A percentile compares a stretch with the other conserved stretches of the same genome.
phyloP scores from a whole-genome alignment of 805 yeast species.

The Saccharomyces mikatae region DNA sequence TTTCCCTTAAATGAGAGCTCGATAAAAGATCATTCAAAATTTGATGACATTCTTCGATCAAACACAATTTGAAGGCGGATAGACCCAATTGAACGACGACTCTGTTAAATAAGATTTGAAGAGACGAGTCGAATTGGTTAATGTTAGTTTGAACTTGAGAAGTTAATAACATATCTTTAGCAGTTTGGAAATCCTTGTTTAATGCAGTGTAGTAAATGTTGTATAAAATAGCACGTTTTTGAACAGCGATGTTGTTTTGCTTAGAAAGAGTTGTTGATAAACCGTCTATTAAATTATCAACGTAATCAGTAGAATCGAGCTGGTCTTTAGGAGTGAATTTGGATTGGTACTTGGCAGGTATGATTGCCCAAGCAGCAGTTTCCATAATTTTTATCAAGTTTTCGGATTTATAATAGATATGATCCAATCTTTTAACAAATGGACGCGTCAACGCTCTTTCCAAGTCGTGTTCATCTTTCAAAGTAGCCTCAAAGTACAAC shows the following conservation, averaged over 20 bases:
- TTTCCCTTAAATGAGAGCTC: slow-evolving; percentile 78
- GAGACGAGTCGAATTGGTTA: slow-evolving; percentile 71
- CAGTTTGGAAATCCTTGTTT: slow-evolving; percentile 72
- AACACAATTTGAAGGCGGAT: slow-evolving; percentile 87
- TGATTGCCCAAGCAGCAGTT: slow-evolving; percentile 59
- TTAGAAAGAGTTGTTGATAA: slow-evolving; percentile 58
- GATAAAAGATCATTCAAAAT: slow-evolving; percentile 80
- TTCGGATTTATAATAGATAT: slow-evolving; percentile 84
- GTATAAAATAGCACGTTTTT: slow-evolving; percentile 75
- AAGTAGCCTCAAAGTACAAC: slow-evolving; percentile 65
- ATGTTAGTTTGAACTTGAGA: slow-evolving; percentile 80
- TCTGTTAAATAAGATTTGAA: slow-evolving; percentile 91
- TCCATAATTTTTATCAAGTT: slow-evolving; percentile 65
- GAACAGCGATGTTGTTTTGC: slow-evolving; percentile 59
- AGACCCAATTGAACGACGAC: slow-evolving; percentile 92
- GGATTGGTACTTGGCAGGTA: slow-evolving; percentile 19
- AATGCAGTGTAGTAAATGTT: slow-evolving; percentile 88
- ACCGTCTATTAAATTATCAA: slow-evolving; percentile 53
- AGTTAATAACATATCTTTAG: slow-evolving; percentile 79
- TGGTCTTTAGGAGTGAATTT: slow-evolving; percentile 21
- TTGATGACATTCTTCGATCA: slow-evolving; percentile 79
- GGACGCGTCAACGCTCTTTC: slow-evolving; percentile 65
- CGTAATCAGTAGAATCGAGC: slow-evolving; percentile 32
- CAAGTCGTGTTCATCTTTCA: slow-evolving; percentile 35
- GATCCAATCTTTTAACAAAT: slow-evolving; percentile 78